Conservation (phyloP, 2,329 filamentous ascomycete genomes). For the Metarhizium guizhouense region DNA sequence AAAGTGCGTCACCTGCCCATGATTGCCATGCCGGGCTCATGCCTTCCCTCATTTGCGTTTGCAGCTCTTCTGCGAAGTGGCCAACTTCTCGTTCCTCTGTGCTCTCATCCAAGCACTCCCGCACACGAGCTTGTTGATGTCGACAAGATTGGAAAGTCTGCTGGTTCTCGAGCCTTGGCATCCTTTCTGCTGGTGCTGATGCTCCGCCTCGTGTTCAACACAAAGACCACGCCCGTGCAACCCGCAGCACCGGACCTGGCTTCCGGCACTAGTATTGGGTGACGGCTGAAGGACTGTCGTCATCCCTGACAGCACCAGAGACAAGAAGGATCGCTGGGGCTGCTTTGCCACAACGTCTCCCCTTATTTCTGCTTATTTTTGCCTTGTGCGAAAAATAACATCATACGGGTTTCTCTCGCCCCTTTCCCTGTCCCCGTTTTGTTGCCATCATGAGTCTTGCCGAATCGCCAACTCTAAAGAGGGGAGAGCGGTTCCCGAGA, state of each 20-base stretch:
- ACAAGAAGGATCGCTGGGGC: neutral
- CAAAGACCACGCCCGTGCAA: neutral
- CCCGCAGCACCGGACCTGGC: neutral
- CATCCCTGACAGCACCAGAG: conserved; percentile 2
- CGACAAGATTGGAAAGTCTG: neutral
- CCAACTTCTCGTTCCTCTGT: neutral
- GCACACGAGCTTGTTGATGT: neutral
- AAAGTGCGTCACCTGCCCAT: neutral
- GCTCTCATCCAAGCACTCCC: neutral
- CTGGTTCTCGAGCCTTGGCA: conserved; percentile 1
- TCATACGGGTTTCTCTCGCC: neutral
- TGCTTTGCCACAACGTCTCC: neutral
- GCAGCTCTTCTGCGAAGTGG: neutral
- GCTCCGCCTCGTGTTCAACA: conserved; percentile 2
- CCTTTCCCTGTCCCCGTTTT: neutral
- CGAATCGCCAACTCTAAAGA: conserved; percentile 15
- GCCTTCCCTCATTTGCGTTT: neutral
- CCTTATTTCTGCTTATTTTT: neutral
- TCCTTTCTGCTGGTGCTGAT: neutral
- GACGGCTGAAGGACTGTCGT: conserved; percentile 2
- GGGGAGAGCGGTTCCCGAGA: conserved; percentile 6
- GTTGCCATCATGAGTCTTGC: conserved; percentile 20
- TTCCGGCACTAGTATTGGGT: conserved; percentile 3
- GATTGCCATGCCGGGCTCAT: neutral
- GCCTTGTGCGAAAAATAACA: neutral